Percentiles rank a stretch among this genome's conserved stretches.
Evolutionary conservation across 768 basidiomycete species (phyloP).

Genomic region (Pleurotus tuoliensis): DNA sequence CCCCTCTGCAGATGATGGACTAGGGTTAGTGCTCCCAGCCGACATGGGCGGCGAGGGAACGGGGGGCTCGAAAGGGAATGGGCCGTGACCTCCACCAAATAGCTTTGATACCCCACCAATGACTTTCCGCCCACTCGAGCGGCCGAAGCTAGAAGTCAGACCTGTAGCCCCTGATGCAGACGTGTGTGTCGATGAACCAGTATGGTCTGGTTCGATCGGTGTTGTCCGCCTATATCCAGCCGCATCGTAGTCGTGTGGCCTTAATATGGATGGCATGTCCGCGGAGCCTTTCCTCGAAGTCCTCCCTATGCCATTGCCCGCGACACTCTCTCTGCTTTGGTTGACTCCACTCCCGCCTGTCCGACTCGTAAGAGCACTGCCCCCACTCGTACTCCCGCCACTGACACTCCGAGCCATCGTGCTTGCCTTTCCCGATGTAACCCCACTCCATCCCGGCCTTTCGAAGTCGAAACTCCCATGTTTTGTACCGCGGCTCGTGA

Average conservation of each 20-base stretch:
- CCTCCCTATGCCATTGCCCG: conserved; percentile 9
- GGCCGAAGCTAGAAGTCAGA: conserved; percentile 56
- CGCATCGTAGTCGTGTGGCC: background rate
- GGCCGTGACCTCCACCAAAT: conserved; percentile 43
- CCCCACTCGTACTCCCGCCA: conserved; percentile 27
- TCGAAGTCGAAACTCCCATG: conserved; percentile 80
- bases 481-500: conserved; percentile 40
- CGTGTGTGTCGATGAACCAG: conserved; percentile 2
- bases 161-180: conserved; percentile 24
- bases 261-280: background rate
- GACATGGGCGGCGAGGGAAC: conserved; percentile 45
- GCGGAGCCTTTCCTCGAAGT: background rate
- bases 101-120: conserved; percentile 28
- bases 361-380: conserved; percentile 10
- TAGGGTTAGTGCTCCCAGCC: conserved; percentile 16
- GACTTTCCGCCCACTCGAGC: conserved; percentile 40
- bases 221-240: background rate
- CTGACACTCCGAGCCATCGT: conserved; percentile 29
- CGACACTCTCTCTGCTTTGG: conserved; percentile 5
- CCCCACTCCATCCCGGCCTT: conserved; percentile 47
- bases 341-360: conserved; percentile 7
- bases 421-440: conserved; percentile 44
- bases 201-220: conserved; percentile 7
- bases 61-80: conserved; percentile 67
- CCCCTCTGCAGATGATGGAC: background rate